Base-by-base conservation (phyloP, 768 basidiomycete genomes). In the Xerocomellus intermedius region DNA sequence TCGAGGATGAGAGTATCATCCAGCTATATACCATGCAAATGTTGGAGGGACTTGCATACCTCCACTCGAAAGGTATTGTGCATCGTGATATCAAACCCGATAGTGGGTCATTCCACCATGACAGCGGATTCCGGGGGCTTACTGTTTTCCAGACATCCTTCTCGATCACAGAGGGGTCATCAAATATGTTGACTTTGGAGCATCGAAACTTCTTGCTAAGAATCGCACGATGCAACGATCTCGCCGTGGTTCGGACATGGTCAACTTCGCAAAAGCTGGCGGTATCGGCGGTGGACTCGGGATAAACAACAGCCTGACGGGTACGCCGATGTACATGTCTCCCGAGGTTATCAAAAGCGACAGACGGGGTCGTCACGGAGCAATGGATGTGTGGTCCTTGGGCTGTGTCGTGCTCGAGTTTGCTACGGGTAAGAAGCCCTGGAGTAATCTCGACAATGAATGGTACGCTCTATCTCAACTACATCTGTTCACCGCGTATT, bases 261-360 rank as follows among this genome's bases (percentile, higher is more conserved):
- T 65, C 21, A 62, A 58, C n/a, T 39, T 67, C 2, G 54, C 63
- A 68, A 74, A 59, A 56, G 73, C 55, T 50, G 59, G 80, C 67
- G 63, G 76, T 33, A 56, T 68, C 16, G 62, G 69, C 14, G 69
- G 64, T 42, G 72, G 76, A 6, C 68, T 79, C 24, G 83, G 79
- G 32, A 77, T 87, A 73, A 86, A 86, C 68, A 94, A 94, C 73
- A 91, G 90, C 62, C 75, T 99, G 33, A 97, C 95, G 1, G 96
- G 94, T 17, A 99, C 97, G 13, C 97, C 97, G 0, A 98, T 98
- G 96, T 98, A 99, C 72, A 98, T 99, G 93, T 97, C 95, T 6
- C 97, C 97, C 2, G 97, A 99, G 69, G 85, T 97, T 50, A 98
- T 99, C 77, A 92, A 96, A 75, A 97, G 90, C 63, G 93, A 96